These are phyloP conservation scores for Prunus armeniaca DNA, from an alignment of 306 rosid genomes.

Conservation along the genomic window DNA sequence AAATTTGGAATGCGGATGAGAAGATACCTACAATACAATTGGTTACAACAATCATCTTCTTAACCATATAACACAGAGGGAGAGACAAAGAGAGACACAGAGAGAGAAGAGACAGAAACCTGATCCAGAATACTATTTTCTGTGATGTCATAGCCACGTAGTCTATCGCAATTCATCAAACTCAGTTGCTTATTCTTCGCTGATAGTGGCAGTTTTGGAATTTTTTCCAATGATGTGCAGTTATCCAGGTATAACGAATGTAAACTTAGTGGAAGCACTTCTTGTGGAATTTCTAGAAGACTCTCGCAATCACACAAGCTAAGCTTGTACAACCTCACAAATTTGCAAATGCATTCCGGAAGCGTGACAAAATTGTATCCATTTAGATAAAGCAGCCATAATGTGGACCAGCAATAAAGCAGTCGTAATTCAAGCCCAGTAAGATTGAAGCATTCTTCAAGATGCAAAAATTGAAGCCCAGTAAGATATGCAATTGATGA, in stretches of 20 bases:
- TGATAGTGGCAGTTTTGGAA: not conserved
- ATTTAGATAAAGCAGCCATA: fast-evolving
- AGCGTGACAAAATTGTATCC: too few species aligned
- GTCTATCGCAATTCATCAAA: not conserved
- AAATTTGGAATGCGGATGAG: not conserved
- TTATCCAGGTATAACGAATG: fast-evolving
- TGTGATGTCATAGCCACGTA: not conserved
- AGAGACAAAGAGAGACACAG: too few species aligned
- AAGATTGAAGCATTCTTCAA: too few species aligned
- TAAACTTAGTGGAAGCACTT: not conserved
- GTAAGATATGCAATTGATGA: too few species aligned
- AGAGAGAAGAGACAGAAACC: not conserved
- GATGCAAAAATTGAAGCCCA: fast-evolving
- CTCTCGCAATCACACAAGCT: not conserved
- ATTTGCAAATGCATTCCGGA: not conserved
- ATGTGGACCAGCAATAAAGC: not conserved
- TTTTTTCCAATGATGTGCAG: not conserved
- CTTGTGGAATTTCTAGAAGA: not conserved
- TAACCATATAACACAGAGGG: too few species aligned
- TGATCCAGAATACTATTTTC: not conserved
- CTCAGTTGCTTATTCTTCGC: fast-evolving
- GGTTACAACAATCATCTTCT: too few species aligned
- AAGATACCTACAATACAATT: not conserved
- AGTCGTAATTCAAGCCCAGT: too few species aligned
- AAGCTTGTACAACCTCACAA: not conserved